These are phyloP conservation scores for Macrolepiota dolichaula DNA, from an alignment of 768 basidiomycete species.

Conservation along the genomic window DNA sequence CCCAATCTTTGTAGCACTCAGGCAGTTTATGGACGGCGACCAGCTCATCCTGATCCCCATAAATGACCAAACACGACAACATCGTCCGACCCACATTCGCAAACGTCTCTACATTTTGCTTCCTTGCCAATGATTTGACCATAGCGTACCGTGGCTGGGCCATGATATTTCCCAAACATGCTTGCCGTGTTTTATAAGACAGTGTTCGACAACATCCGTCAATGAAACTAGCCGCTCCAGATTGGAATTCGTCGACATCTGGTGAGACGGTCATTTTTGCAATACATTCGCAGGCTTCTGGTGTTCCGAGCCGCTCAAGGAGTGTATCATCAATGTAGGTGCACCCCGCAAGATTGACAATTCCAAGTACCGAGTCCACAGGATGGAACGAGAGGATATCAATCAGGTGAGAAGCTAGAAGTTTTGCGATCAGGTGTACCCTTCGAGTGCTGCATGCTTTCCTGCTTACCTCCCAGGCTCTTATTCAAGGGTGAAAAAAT, in stretches of 20 bases:
- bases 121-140: background rate
- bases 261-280: background rate
- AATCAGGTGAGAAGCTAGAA: background rate
- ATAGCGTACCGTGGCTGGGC: background rate
- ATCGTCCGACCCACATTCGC: background rate
- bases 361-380: background rate
- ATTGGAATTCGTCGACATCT: background rate
- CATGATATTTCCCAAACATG: slow-evolving; percentile 4
- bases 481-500: slow-evolving; percentile 13
- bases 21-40: background rate
- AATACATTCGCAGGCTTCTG: background rate
- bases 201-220: background rate
- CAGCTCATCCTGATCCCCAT: background rate
- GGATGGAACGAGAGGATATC: slow-evolving; percentile 3
- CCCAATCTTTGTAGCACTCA: background rate
- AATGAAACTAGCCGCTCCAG: background rate
- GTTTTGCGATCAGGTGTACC: background rate
- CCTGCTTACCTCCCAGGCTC: slow-evolving; percentile 26
- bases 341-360: slow-evolving; percentile 2
- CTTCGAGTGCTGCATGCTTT: background rate
- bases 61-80: slow-evolving; percentile 4
- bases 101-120: background rate
- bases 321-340: background rate
- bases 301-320: background rate
- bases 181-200: background rate